A percentile compares a stretch with the other conserved stretches of the same genome.
phyloP scores from a whole-genome alignment of 129 eudicot species.

The Kitagawia praeruptora region DNA sequence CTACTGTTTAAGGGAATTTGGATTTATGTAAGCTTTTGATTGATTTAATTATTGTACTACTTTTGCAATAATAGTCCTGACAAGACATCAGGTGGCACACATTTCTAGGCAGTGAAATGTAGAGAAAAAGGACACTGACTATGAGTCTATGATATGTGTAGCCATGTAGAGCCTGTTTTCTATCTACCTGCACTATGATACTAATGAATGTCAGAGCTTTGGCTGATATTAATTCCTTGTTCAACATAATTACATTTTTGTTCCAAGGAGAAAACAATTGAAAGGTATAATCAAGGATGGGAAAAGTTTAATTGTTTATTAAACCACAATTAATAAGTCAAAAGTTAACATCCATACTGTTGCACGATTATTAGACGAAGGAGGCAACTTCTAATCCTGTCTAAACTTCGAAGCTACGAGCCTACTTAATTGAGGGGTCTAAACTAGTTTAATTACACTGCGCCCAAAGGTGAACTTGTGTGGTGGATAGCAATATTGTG shows the following conservation, averaged over 20 bases:
- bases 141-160: neutral
- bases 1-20: neutral
- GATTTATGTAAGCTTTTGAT: neutral
- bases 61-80: slow-evolving; percentile 2
- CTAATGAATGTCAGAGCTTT: neutral
- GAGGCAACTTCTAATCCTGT: neutral
- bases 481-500: neutral
- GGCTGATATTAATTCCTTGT: no score
- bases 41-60: neutral
- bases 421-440: neutral
- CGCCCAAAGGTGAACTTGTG: neutral
- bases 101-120: slow-evolving; percentile 2
- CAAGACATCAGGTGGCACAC: slow-evolving; percentile 8
- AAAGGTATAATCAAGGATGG: neutral
- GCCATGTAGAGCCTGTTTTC: neutral
- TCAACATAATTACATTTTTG: neutral
- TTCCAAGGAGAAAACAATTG: neutral
- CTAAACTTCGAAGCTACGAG: neutral
- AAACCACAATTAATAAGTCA: neutral
- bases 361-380: no score
- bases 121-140: neutral
- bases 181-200: neutral
- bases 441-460: neutral
- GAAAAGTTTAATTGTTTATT: neutral
- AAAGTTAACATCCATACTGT: neutral